Evolutionary conservation across 306 rosid species (phyloP), one percentile per base, ranked within the genome.

Genomic region (Glycine tomentella): DNA sequence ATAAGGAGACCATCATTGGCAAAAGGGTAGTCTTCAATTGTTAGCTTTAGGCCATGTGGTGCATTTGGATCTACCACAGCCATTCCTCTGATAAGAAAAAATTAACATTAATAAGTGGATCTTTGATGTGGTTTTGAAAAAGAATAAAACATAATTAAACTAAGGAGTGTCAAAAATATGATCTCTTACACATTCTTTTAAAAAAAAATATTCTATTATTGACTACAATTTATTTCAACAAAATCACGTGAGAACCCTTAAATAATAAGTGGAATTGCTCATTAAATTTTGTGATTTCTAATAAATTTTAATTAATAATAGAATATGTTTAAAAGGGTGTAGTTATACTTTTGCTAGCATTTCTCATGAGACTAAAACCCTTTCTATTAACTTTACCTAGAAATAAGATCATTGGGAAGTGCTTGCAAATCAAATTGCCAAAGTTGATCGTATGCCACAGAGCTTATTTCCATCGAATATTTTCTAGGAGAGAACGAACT

Each of bases 401-500:
- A 1, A 62, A 84, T 69, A 53, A 84, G 84, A 69, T 84, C 76
- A 59, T 10, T 76, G 17, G 84, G 87, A 70, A 84, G 81, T 53
- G 84, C 79, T 52, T 84, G 82, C 48, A 62, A 69, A 77, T 84
- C 82, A 52, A 80, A 84, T 20, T 13, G 15, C 87, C 79, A 80
- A 14, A 74, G 75, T 8, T 84, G 75, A 58, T 80, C 58, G 53
- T 70, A 84, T 17, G 67, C 82, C 6, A 7, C 64, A 7, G 82
- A 80, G 69, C 87, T 84, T 14, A 84, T 1, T 25, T 84, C 84
- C 81, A 75, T 69, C 12, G 84, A 80, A 38, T 84, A 84, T 17
- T 62, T 75, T 3, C 49, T 62, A 9, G 71, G 17, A 12, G 66
- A 61, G 57, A 84, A 80, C 4, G 71, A 33, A 3, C 2, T 46